A percentile compares a stretch with the other conserved stretches of the same genome.
Conservation (phyloP, 306 rosid species). For the Dalbergia oliveri region DNA sequence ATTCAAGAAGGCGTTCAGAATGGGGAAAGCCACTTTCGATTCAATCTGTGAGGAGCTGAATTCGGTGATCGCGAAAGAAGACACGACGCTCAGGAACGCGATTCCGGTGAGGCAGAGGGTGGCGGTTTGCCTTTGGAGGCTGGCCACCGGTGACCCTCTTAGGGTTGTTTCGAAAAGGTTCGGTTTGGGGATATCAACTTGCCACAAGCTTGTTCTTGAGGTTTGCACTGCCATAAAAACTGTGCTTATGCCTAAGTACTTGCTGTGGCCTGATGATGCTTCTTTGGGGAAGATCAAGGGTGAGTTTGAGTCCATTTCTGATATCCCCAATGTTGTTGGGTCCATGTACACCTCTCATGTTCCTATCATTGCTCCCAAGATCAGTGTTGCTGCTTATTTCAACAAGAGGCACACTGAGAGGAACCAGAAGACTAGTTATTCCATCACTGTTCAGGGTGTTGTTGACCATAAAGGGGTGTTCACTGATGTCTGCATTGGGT, state of each 20-base stretch:
- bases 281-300: conserved; percentile 58
- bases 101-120: conserved; percentile 89
- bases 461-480: conserved; percentile 81
- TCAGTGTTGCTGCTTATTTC: conserved; percentile 80
- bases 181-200: conserved; percentile 86
- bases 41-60: conserved; percentile 80
- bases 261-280: conserved; percentile 75
- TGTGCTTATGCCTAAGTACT: conserved; percentile 79
- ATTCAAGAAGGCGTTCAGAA: conserved; percentile 76
- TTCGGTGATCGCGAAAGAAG: conserved; percentile 77
- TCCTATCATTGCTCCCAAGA: conserved; percentile 87
- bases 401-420: conserved; percentile 83
- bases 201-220: conserved; percentile 84
- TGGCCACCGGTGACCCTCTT: conserved; percentile 91
- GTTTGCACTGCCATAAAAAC: conserved; percentile 77
- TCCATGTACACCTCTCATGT: conserved; percentile 87
- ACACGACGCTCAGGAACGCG: conserved; percentile 73
- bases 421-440: conserved; percentile 80
- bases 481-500: conserved; percentile 85
- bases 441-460: conserved; percentile 88
- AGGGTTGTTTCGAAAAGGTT: conserved; percentile 72
- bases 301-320: conserved; percentile 67
- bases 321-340: conserved; percentile 82
- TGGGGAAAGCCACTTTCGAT: conserved; percentile 77
- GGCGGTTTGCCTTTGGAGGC: conserved; percentile 85